A percentile compares a stretch with the other conserved stretches of the same genome.
These are phyloP conservation scores for Phytophthora syringae DNA, from an alignment of 352 stramenopile genomes.

Conservation along the genomic window DNA sequence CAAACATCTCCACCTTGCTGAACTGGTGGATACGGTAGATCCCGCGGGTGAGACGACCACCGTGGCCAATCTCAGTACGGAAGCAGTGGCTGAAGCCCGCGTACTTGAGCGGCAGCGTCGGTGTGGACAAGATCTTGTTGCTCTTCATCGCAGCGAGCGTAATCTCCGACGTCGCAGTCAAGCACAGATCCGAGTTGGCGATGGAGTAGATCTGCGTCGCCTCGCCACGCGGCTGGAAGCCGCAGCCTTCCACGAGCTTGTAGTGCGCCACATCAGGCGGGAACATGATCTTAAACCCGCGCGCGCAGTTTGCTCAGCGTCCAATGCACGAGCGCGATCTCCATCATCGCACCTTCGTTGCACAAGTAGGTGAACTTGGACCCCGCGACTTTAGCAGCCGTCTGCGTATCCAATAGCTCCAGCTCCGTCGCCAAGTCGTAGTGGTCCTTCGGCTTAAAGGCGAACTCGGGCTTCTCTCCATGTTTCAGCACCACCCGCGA, in stretches of 20 bases:
- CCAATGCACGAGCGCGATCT: slow-evolving; percentile 86
- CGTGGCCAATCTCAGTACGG: slow-evolving; percentile 85
- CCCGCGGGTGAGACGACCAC: slow-evolving; percentile 71
- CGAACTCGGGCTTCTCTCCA: slow-evolving; percentile 62
- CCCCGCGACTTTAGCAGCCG: slow-evolving; percentile 67
- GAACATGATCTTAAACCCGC: slow-evolving; percentile 78
- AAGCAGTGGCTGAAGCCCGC: slow-evolving; percentile 91
- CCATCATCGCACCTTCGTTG: slow-evolving; percentile 89
- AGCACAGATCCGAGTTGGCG: slow-evolving; percentile 82
- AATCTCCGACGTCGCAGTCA: slow-evolving; percentile 89
- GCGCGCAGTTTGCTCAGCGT: slow-evolving; percentile 71
- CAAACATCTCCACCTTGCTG: slow-evolving; percentile 92
- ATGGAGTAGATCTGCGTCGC: slow-evolving; percentile 90
- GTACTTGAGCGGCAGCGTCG: slow-evolving; percentile 71
- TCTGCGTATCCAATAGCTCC: slow-evolving; percentile 78
- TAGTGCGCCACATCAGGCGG: slow-evolving; percentile 86
- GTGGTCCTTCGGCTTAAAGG: slow-evolving; percentile 73
- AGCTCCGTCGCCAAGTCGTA: slow-evolving; percentile 73
- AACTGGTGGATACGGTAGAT: slow-evolving; percentile 93
- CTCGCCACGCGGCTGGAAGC: slow-evolving; percentile 88
- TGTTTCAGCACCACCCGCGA: slow-evolving; percentile 61
- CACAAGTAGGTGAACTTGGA: slow-evolving; percentile 89
- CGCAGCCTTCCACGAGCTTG: slow-evolving; percentile 83
- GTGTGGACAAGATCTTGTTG: slow-evolving; percentile 69
- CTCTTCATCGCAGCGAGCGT: slow-evolving; percentile 81